phyloP scores from a whole-genome alignment of 352 stramenopile genomes.

The Globisporangium megalacanthum region DNA sequence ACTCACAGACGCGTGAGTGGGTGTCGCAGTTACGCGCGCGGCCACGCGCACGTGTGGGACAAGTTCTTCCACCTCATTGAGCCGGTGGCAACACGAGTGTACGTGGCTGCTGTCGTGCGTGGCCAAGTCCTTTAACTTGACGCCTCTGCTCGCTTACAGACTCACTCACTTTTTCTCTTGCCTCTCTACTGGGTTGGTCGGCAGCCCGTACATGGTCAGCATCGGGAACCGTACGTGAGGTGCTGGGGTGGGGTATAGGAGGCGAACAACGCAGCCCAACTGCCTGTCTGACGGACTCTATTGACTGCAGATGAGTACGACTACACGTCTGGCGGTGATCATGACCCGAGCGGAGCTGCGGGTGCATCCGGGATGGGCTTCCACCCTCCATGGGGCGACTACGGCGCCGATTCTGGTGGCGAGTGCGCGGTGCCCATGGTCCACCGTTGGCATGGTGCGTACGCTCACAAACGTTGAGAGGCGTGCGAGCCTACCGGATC shows the following conservation, averaged over 20 bases:
- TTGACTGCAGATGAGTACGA: constrained; percentile 45
- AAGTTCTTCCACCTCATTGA: constrained; percentile 74
- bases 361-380: constrained; percentile 41
- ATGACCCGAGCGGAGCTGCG: constrained; percentile 47
- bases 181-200: background rate
- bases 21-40: constrained; percentile 50
- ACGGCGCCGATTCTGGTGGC: constrained; percentile 48
- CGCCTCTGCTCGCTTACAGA: no score
- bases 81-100: constrained; percentile 58
- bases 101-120: constrained; percentile 10
- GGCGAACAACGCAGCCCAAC: background rate
- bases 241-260: background rate
- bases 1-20: background rate
- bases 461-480: background rate
- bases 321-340: constrained; percentile 46
- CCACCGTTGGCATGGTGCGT: constrained; percentile 58
- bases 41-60: constrained; percentile 58
- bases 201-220: constrained; percentile 71
- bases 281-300: background rate
- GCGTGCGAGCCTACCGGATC: background rate
- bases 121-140: background rate
- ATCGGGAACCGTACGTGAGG: constrained; percentile 60
- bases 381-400: constrained; percentile 65
- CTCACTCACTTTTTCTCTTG: background rate
- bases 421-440: constrained; percentile 67